A percentile compares a stretch with the other conserved stretches of the same genome.
phyloP scores from a whole-genome alignment of 2,329 filamentous ascomycete genomes.

The Ophiostoma populinum region DNA sequence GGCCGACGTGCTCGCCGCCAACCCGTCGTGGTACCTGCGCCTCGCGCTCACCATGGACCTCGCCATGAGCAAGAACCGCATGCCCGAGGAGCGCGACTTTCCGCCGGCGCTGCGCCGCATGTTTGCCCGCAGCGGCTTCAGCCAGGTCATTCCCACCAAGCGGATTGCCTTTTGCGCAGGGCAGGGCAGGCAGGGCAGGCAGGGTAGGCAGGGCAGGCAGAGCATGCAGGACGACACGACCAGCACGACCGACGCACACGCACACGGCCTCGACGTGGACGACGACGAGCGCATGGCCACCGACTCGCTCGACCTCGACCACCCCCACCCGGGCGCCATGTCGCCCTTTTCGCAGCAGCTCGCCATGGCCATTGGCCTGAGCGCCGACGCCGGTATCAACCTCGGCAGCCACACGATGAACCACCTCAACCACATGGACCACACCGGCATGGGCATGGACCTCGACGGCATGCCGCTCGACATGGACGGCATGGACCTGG shows the following conservation, averaged over 20 bases:
- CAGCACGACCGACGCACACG: neutral
- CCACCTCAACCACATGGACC: too few species aligned
- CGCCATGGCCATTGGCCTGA: slow-evolving; percentile 25
- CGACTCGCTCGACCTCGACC: slow-evolving; percentile 4
- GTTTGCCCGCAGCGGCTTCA: slow-evolving; percentile 3
- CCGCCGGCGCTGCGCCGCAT: slow-evolving; percentile 9
- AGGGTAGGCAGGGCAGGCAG: too few species aligned
- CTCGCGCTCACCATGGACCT: slow-evolving; percentile 11
- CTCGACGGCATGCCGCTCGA: too few species aligned
- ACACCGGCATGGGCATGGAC: slow-evolving; percentile 22
- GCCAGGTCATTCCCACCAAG: too few species aligned
- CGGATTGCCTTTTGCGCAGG: too few species aligned
- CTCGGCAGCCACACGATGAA: too few species aligned
- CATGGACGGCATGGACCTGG: slow-evolving; percentile 9
- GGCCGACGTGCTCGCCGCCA: slow-evolving; percentile 9
- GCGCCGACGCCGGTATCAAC: too few species aligned
- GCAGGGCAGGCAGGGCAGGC: too few species aligned
- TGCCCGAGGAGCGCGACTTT: slow-evolving; percentile 12
- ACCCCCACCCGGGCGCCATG: too few species aligned
- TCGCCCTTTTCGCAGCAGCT: slow-evolving; percentile 16
- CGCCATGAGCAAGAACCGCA: slow-evolving; percentile 12
- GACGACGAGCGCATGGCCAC: neutral
- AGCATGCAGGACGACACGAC: too few species aligned
- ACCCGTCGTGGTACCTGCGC: slow-evolving; percentile 11
- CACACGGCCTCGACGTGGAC: neutral